Evolutionary conservation across 2,329 filamentous ascomycete genomes (phyloP).

Genomic region (Orbilia blumenaviensis): DNA sequence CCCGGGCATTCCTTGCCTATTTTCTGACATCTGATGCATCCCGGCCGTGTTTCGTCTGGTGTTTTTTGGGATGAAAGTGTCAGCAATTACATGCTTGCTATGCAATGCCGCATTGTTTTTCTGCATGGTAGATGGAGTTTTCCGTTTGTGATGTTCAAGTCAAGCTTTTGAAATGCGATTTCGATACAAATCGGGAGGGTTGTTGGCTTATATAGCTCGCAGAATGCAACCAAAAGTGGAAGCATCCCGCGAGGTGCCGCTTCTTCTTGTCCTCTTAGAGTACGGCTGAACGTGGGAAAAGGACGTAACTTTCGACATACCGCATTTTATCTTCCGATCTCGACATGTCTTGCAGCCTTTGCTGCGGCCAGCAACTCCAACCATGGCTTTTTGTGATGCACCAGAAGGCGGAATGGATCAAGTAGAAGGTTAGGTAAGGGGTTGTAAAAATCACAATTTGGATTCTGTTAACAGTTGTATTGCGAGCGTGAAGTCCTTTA

Average conservation of each 20-base stretch:
- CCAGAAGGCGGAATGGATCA: neutral
- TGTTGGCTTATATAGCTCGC: slow-evolving; percentile 1
- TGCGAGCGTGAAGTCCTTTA: neutral
- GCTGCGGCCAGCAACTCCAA: slow-evolving; percentile 52
- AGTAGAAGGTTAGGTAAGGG: neutral
- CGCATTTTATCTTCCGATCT: slow-evolving; percentile 52
- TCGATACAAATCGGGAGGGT: neutral
- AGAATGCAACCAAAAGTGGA: slow-evolving; percentile 38
- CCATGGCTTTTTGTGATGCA: slow-evolving; percentile 31
- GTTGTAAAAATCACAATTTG: neutral
- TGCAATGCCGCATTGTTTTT: slow-evolving; percentile 36
- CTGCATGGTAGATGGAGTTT: neutral
- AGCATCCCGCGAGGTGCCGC: slow-evolving; percentile 34
- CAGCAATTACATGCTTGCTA: neutral
- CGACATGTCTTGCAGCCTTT: slow-evolving; percentile 53
- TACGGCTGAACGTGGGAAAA: slow-evolving; percentile 11
- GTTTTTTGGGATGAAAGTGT: neutral
- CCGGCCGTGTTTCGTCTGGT: slow-evolving; percentile 45
- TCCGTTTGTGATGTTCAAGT: neutral
- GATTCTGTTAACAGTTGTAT: no score
- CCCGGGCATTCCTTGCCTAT: slow-evolving; percentile 51
- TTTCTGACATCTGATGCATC: slow-evolving; percentile 47
- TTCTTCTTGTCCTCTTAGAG: neutral
- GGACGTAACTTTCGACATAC: slow-evolving; percentile 22
- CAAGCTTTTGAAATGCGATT: neutral